These are phyloP conservation scores for Lignosus rhinocerotis DNA, from an alignment of 1,284 basidiomycete species.

Conservation along the genomic window DNA sequence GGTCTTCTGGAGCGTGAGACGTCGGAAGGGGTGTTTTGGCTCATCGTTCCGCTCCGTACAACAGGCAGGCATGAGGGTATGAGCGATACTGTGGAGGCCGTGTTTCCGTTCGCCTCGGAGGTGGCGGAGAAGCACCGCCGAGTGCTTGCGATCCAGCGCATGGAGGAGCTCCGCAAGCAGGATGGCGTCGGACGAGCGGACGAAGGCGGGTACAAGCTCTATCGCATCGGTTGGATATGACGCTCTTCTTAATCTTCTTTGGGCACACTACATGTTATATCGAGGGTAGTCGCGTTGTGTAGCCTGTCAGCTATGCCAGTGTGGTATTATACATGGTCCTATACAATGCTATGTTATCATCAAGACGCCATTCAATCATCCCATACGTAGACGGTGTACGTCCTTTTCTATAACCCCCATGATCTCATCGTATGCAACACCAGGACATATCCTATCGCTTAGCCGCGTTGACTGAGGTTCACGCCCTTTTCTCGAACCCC, in stretches of 20 bases:
- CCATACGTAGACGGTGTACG: background rate
- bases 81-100: slow-evolving; percentile 53
- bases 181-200: slow-evolving; percentile 65
- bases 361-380: slow-evolving; percentile 7
- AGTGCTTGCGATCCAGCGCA: slow-evolving; percentile 45
- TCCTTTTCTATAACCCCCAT: too few relatives aligned
- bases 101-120: slow-evolving; percentile 43
- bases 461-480: slow-evolving; percentile 46
- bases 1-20: slow-evolving; percentile 40
- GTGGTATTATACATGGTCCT: slow-evolving; percentile 19
- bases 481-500: too few relatives aligned
- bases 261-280: background rate
- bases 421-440: too few relatives aligned
- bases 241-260: background rate
- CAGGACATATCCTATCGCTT: too few relatives aligned
- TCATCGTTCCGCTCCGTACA: slow-evolving; percentile 69
- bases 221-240: slow-evolving; percentile 63
- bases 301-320: slow-evolving; percentile 1
- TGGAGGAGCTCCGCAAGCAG: slow-evolving; percentile 47
- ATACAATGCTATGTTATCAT: slow-evolving; percentile 22
- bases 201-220: slow-evolving; percentile 67
- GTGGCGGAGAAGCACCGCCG: background rate
- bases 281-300: background rate
- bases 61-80: slow-evolving; percentile 69
- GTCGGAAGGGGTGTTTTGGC: slow-evolving; percentile 53